Evolutionary conservation across 2,329 filamentous ascomycete species (phyloP).

Genomic region (Aureobasidium sp.): DNA sequence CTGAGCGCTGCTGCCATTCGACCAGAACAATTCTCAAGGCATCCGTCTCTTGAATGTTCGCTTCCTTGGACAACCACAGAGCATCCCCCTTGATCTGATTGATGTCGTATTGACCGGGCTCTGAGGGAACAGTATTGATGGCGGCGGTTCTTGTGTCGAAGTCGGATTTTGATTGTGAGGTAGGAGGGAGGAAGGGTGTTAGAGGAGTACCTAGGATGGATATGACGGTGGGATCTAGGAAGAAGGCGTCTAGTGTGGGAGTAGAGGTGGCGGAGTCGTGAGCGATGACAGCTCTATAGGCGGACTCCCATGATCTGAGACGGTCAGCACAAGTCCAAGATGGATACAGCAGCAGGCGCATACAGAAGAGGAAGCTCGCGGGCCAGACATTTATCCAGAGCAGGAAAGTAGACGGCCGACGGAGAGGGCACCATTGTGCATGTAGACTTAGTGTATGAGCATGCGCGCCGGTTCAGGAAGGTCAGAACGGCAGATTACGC

Average conservation of each 20-base stretch:
- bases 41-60: slow-evolving; percentile 70
- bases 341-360: slow-evolving; percentile 30
- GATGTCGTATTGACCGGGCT: slow-evolving; percentile 63
- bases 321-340: slow-evolving; percentile 26
- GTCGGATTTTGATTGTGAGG: slow-evolving; percentile 56
- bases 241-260: slow-evolving; percentile 55
- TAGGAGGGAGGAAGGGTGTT: slow-evolving; percentile 58
- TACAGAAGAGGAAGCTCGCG: slow-evolving; percentile 77
- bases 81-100: slow-evolving; percentile 78
- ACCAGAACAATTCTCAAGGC: slow-evolving; percentile 73
- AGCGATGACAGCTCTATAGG: slow-evolving; percentile 48
- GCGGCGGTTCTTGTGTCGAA: slow-evolving; percentile 83
- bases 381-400: slow-evolving; percentile 76
- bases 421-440: slow-evolving; percentile 16
- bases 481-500: not conserved
- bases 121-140: slow-evolving; percentile 69
- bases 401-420: slow-evolving; percentile 59
- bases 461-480: slow-evolving; percentile 1
- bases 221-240: slow-evolving; percentile 62
- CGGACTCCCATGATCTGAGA: slow-evolving; percentile 54
- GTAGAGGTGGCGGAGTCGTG: slow-evolving; percentile 46
- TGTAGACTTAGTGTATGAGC: not conserved
- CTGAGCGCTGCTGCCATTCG: slow-evolving; percentile 77
- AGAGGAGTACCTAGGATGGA: slow-evolving; percentile 62
- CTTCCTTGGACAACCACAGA: slow-evolving; percentile 74